Percentiles rank a stretch among this genome's conserved stretches.
Evolutionary conservation across 441 rosid species (phyloP).

Genomic region (Adansonia rubrostipa): DNA sequence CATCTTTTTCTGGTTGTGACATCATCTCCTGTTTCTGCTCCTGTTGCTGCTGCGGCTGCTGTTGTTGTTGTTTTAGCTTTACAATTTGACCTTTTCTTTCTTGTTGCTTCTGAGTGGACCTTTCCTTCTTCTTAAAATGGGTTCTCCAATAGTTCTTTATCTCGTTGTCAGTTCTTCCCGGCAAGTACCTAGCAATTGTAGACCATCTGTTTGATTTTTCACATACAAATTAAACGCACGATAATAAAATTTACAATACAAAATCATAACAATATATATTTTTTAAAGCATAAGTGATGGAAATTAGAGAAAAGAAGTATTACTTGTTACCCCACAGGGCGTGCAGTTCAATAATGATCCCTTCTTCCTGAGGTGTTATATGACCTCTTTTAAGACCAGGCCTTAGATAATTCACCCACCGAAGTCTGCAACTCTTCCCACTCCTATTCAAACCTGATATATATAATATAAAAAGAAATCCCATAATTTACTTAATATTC

Average conservation of each 20-base stretch:
- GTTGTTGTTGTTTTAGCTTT: conserved; percentile 32
- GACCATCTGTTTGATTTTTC: conserved; percentile 47
- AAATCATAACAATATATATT: not conserved
- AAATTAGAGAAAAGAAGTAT: conserved; percentile 16
- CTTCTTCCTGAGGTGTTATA: conserved; percentile 77
- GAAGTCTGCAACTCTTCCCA: conserved; percentile 80
- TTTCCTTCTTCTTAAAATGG: conserved; percentile 49
- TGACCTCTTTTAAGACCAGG: conserved; percentile 81
- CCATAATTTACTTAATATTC: not conserved
- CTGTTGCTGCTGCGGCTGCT: not conserved
- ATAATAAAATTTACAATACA: not conserved
- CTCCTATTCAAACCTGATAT: conserved; percentile 65
- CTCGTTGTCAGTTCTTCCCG: conserved; percentile 61
- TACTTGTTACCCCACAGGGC: conserved; percentile 88
- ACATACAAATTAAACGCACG: not conserved
- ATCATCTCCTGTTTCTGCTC: not conserved
- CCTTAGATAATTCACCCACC: conserved; percentile 86
- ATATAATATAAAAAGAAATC: not conserved
- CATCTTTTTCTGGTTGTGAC: conserved; percentile 14
- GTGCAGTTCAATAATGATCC: conserved; percentile 74
- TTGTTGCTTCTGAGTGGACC: conserved; percentile 41
- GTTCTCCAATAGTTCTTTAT: conserved; percentile 77
- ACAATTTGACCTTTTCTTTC: conserved; percentile 39
- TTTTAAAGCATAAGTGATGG: not conserved
- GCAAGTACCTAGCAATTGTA: conserved; percentile 55